phyloP scores from a whole-genome alignment of 106 monocot species.

The Dioscorea dumetorum region DNA sequence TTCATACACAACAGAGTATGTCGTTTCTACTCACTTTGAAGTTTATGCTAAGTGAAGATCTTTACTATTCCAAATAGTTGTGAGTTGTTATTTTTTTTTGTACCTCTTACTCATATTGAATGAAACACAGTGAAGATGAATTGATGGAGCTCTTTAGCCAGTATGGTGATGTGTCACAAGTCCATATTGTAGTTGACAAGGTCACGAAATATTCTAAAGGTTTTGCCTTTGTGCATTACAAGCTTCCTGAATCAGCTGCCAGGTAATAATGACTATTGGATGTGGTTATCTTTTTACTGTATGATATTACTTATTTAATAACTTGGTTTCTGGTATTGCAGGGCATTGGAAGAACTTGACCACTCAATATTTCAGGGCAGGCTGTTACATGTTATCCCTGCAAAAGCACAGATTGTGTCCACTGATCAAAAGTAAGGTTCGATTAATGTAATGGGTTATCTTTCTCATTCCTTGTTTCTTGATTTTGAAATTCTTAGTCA shows the following conservation, averaged over 20 bases:
- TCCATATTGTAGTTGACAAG: constrained; percentile 88
- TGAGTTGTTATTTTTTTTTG: too few relatives aligned
- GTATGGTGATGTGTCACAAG: constrained; percentile 75
- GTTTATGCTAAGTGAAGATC: neutral
- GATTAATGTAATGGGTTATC: neutral
- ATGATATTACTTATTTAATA: neutral
- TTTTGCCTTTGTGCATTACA: constrained; percentile 70
- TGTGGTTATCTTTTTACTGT: neutral
- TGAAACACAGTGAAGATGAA: constrained; percentile 73
- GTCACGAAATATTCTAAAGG: constrained; percentile 84
- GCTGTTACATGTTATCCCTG: constrained; percentile 82
- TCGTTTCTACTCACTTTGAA: neutral
- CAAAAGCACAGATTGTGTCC: constrained; percentile 47
- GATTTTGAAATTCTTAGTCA: neutral
- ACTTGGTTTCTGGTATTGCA: constrained; percentile 13
- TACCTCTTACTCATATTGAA: neutral
- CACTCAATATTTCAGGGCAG: constrained; percentile 92
- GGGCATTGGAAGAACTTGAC: constrained; percentile 86
- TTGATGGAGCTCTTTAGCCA: constrained; percentile 68
- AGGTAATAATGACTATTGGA: constrained; percentile 36
- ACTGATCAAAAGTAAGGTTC: constrained; percentile 42
- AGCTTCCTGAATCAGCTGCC: constrained; percentile 61
- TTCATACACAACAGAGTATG: constrained; percentile 78
- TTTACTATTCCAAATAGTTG: too few relatives aligned
- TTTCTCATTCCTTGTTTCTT: neutral